Evolutionary conservation across 2,329 filamentous ascomycete genomes (phyloP).

Genomic region (Malbranchea cinnamomea): DNA sequence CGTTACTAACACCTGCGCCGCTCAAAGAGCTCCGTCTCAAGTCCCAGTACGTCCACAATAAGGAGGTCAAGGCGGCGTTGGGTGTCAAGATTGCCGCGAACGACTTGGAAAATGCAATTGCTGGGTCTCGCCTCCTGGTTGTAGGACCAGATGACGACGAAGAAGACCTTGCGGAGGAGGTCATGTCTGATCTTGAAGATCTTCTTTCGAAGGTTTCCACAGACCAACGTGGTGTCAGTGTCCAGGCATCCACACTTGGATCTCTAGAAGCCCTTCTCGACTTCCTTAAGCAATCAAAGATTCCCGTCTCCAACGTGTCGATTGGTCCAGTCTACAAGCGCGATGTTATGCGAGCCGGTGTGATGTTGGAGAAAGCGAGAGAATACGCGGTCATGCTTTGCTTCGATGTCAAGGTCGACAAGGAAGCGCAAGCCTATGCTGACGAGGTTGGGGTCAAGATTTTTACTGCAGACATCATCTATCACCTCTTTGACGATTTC

Average conservation of each 20-base stretch:
- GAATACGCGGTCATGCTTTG: slow-evolving; percentile 99
- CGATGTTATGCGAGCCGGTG: slow-evolving; percentile 83
- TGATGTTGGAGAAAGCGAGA: slow-evolving; percentile 90
- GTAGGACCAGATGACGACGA: slow-evolving; percentile 93
- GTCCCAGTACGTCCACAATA: slow-evolving; percentile 95
- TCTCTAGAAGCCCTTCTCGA: slow-evolving; percentile 92
- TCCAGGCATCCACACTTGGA: slow-evolving; percentile 92
- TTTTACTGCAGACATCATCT: slow-evolving; percentile 97
- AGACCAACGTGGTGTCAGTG: slow-evolving; percentile 83
- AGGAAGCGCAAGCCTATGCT: slow-evolving; percentile 80
- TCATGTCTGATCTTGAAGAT: slow-evolving; percentile 85
- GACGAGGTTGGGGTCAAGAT: slow-evolving; percentile 93
- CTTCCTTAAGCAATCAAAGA: slow-evolving; percentile 91
- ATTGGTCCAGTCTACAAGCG: slow-evolving; percentile 97
- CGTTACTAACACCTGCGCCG: slow-evolving; percentile 79
- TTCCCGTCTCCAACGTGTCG: slow-evolving; percentile 91
- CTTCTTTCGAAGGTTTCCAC: slow-evolving; percentile 85
- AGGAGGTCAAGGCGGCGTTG: slow-evolving; percentile 94
- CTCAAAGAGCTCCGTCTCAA: slow-evolving; percentile 92
- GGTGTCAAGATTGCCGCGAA: slow-evolving; percentile 98
- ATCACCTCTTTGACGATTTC: slow-evolving; percentile 94
- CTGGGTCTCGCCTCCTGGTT: slow-evolving; percentile 84
- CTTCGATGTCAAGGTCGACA: slow-evolving; percentile 99
- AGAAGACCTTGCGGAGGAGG: slow-evolving; percentile 89
- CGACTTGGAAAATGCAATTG: slow-evolving; percentile 88